Evolutionary conservation across 495 filamentous ascomycete genomes (phyloP).

Genomic region (Neurospora sp.): DNA sequence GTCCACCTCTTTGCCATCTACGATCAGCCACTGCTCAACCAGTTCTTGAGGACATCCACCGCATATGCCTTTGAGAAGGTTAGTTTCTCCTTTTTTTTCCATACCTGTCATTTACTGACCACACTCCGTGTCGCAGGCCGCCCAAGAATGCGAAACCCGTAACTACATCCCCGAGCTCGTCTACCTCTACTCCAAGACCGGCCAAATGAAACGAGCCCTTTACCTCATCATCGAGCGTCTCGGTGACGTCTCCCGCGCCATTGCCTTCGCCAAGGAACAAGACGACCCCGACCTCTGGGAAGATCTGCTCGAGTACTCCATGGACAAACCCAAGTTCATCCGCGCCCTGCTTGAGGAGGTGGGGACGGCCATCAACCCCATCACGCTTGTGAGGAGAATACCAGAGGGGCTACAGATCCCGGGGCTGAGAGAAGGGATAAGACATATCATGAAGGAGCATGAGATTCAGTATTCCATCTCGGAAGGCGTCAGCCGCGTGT

Average conservation of each 20-base stretch:
- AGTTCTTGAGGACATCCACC: conserved; percentile 75
- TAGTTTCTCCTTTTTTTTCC: no score
- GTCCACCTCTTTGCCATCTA: conserved; percentile 79
- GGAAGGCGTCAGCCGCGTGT: conserved; percentile 76
- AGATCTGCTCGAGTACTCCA: conserved; percentile 85
- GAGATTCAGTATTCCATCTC: conserved; percentile 88
- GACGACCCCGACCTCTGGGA: conserved; percentile 88
- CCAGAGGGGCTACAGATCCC: conserved; percentile 86
- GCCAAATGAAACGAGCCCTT: conserved; percentile 80
- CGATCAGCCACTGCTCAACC: conserved; percentile 68
- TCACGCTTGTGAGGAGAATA: conserved; percentile 80
- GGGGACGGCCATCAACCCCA: conserved; percentile 82
- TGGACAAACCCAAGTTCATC: conserved; percentile 95
- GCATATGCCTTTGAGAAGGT: conserved; percentile 69
- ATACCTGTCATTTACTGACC: conserved; percentile 2
- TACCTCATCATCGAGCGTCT: conserved; percentile 85
- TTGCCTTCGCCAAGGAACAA: conserved; percentile 87
- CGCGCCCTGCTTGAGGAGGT: conserved; percentile 86
- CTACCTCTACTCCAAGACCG: conserved; percentile 87
- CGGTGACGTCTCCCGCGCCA: conserved; percentile 80
- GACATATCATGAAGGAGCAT: conserved; percentile 80
- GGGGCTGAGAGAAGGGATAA: conserved; percentile 74
- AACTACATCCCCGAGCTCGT: conserved; percentile 84
- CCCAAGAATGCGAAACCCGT: conserved; percentile 62
- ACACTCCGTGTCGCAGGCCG: conserved; percentile 38